Evolutionary conservation across 371 early-diverging fungal species (phyloP).

Genomic region (Mycotypha africana): DNA sequence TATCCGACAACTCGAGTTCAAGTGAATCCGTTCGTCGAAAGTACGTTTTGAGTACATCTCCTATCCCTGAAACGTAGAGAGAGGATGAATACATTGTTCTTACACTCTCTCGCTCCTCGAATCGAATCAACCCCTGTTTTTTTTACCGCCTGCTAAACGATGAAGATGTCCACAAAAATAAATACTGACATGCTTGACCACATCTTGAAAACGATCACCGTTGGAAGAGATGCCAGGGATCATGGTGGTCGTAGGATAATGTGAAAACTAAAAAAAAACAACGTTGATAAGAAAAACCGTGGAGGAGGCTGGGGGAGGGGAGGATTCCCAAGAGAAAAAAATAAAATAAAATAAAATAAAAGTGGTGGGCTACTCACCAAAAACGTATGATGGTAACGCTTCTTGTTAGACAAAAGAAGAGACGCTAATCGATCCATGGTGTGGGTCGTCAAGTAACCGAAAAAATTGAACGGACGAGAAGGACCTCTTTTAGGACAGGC

Average conservation of each 20-base stretch:
- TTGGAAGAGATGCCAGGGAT: conserved; percentile 60
- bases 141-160: conserved; percentile 58
- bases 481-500: conserved; percentile 79
- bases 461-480: conserved; percentile 86
- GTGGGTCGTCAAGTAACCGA: conserved; percentile 71
- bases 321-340: too few species aligned
- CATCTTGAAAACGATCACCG: conserved; percentile 54
- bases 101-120: too few species aligned
- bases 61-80: too few species aligned
- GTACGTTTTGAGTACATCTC: conserved; percentile 62
- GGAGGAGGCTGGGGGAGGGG: too few species aligned
- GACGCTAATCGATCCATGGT: conserved; percentile 70
- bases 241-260: conserved; percentile 84
- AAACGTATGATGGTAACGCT: conserved; percentile 74
- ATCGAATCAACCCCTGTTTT: too few species aligned
- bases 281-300: too few species aligned
- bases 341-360: too few species aligned
- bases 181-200: conserved; percentile 58
- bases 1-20: conserved; percentile 84
- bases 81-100: too few species aligned
- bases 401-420: conserved; percentile 15
- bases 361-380: conserved; percentile 3
- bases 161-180: conserved; percentile 91
- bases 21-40: conserved; percentile 52
- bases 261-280: conserved; percentile 65